Evolutionary conservation across 148 eudicot genomes (phyloP).

Genomic region (Vaccinium corymbosum): DNA sequence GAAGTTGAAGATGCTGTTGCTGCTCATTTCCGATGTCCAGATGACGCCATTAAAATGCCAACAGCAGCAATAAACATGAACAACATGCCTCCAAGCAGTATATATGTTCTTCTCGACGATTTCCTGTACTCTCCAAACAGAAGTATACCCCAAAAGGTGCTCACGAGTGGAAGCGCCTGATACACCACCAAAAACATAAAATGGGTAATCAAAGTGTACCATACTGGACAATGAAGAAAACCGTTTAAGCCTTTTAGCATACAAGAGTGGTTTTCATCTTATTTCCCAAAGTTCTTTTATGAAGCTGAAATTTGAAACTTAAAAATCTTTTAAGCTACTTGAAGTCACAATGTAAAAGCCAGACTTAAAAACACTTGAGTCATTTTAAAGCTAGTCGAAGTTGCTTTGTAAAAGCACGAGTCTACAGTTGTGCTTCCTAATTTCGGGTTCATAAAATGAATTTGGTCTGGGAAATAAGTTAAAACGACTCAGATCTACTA

Average conservation of each 20-base stretch:
- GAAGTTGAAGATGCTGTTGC: no score
- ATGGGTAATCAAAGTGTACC: not conserved
- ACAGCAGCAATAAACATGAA: slow-evolving; percentile 68
- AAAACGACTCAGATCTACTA: not conserved
- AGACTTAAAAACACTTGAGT: not conserved
- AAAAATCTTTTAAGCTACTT: not conserved
- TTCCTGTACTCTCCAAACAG: slow-evolving; percentile 78
- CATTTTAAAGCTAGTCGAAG: not conserved
- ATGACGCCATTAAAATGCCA: slow-evolving; percentile 65
- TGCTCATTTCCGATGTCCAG: slow-evolving; percentile 56
- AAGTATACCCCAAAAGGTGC: slow-evolving; percentile 77
- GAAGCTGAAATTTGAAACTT: not conserved
- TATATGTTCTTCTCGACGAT: slow-evolving; percentile 58
- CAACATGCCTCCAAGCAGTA: slow-evolving; percentile 54
- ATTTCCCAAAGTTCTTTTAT: not conserved
- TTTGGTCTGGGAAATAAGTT: not conserved
- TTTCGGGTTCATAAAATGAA: not conserved
- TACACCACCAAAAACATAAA: not conserved
- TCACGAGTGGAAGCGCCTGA: slow-evolving; percentile 81
- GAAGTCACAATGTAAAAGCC: not conserved
- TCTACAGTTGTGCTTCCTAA: not conserved
- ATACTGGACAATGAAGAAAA: not conserved
- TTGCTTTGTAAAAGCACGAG: not conserved
- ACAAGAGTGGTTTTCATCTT: not conserved
- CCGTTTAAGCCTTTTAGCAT: not conserved